Evolutionary conservation across 2,329 filamentous ascomycete genomes (phyloP), one percentile per base, ranked within the genome.

Genomic region (Colletotrichum tofieldiae): DNA sequence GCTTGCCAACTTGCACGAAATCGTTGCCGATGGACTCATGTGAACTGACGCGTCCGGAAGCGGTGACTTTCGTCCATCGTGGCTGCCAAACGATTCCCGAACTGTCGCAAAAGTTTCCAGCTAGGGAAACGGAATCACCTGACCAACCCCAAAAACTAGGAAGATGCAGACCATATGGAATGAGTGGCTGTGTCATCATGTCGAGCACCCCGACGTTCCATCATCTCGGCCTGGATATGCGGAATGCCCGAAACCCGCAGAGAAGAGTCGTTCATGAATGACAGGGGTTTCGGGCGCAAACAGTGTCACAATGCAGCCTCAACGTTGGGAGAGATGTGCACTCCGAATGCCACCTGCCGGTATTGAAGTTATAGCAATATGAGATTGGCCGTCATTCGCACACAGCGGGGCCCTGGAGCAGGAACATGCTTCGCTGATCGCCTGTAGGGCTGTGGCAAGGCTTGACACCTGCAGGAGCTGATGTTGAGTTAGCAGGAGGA

Each of bases 391-490:
- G 32, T 49, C 66, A 43, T n/a, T 35, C 49, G 41, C 45, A 41
- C 11, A n/a, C 51, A 51, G 58, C 54, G n/a, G 14, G 35, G 55
- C 11, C 35, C 45, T 37, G 26, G 41, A 35, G 11, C 23, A 37
- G n/a, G 11, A 56, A 14, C 35, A 56, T 56, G 54, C 32, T 56
- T 37, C 35, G 35, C 12, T 20, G 16, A 41, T 58, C 52, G 43
- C 29, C 12, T n/a, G 52, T 70, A 67, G 51, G 49, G 55, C 58
- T 68, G 37, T 35, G 45, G 65, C 32, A 37, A 37, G 35, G 52
- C 43, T 55, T 71, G 68, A 68, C 68, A 71, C 56, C 47, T 71
- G 65, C 56, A 67, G 29, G 51, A 58, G 65, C 64, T 51, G 65
- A 64, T 18, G 51, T 64, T 39, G 59, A 54, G 56, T 39, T 29